A percentile compares a stretch with the other conserved stretches of the same genome.
These are phyloP conservation scores for Sphenostylis stenocarpa DNA, from an alignment of 306 rosid species.

Conservation along the genomic window DNA sequence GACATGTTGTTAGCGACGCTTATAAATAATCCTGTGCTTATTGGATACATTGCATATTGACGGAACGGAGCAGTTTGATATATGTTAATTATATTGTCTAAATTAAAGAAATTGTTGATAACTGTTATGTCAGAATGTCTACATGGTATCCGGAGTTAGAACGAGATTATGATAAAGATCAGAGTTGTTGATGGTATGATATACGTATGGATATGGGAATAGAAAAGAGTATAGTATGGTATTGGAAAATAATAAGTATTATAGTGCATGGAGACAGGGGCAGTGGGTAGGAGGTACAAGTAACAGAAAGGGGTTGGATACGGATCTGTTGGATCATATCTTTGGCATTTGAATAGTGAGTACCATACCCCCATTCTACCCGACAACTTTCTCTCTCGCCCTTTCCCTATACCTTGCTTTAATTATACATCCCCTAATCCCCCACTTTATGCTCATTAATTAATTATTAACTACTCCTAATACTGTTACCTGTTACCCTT, in stretches of 20 bases:
- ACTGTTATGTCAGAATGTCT: constrained; percentile 1
- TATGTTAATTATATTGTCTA: background rate
- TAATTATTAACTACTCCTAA: background rate
- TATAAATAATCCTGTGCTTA: background rate
- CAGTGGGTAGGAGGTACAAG: constrained; percentile 50
- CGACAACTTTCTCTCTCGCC: constrained; percentile 20
- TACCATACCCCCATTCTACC: constrained; percentile 31
- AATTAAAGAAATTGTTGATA: background rate
- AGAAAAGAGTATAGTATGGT: background rate
- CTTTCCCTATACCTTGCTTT: constrained; percentile 23
- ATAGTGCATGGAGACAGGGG: constrained; percentile 2
- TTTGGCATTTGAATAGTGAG: constrained; percentile 28
- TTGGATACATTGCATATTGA: constrained; percentile 20
- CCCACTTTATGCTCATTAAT: background rate
- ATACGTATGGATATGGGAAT: background rate
- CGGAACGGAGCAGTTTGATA: background rate
- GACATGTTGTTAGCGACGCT: background rate
- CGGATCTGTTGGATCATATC: constrained; percentile 37
- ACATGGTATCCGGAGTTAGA: background rate
- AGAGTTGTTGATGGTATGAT: background rate
- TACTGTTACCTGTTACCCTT: too few relatives aligned
- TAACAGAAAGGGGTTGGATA: constrained; percentile 53
- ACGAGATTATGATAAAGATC: background rate
- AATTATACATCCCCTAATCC: constrained; percentile 26
- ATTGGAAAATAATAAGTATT: background rate